A percentile compares a stretch with the other conserved stretches of the same genome.
phyloP scores from a whole-genome alignment of 2,329 filamentous ascomycete genomes.

The Hypomyces perniciosus region DNA sequence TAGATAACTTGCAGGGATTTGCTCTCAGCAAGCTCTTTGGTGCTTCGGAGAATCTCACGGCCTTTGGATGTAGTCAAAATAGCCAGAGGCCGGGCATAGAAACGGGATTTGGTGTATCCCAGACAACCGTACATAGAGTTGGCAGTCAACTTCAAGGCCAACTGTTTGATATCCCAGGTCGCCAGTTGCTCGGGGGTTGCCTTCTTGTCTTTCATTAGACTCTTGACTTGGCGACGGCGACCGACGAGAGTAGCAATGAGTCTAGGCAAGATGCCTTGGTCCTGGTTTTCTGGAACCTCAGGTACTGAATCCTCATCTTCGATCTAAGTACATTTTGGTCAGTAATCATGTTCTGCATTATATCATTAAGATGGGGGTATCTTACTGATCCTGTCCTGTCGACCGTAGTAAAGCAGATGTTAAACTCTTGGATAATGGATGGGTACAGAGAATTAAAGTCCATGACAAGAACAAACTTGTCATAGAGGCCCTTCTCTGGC shows the following conservation, averaged over 20 bases:
- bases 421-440: conserved; percentile 98
- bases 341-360: conserved; percentile 16
- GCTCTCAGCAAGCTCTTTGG: conserved; percentile 90
- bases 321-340: conserved; percentile 22
- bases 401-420: conserved; percentile 98
- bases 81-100: conserved; percentile 90
- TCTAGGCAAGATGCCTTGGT: conserved; percentile 78
- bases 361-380: conserved; percentile 7
- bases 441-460: conserved; percentile 99
- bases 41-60: conserved; percentile 92
- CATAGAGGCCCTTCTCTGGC: conserved; percentile 93
- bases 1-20: conserved; percentile 94
- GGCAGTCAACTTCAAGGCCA: conserved; percentile 92
- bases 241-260: conserved; percentile 90
- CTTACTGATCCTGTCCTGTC: conserved; percentile 68
- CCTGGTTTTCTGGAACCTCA: conserved; percentile 72
- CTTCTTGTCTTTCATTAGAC: conserved; percentile 88
- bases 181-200: conserved; percentile 82
- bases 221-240: conserved; percentile 87
- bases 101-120: conserved; percentile 93
- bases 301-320: conserved; percentile 85
- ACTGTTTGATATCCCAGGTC: conserved; percentile 97
- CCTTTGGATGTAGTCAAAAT: conserved; percentile 97
- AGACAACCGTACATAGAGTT: conserved; percentile 99
- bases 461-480: conserved; percentile 98